Percentiles rank a stretch among this genome's conserved stretches.
Evolutionary conservation across 2,329 filamentous ascomycete genomes (phyloP).

Genomic region (Pseudofabraea citricarpa): DNA sequence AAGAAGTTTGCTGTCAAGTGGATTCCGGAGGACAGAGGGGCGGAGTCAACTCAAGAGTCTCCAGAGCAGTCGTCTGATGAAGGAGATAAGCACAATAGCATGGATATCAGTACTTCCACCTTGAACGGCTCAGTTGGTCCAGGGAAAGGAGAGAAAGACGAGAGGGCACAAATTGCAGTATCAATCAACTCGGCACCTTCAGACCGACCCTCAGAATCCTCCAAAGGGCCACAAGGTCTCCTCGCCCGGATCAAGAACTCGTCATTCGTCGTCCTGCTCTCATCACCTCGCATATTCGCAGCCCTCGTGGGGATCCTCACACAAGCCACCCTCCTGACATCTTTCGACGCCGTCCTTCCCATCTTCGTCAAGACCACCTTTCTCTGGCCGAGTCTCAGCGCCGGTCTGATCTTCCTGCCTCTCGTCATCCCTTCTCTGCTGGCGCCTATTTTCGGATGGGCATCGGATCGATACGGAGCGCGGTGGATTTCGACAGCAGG

Average conservation of each 20-base stretch:
- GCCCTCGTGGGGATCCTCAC: conserved; percentile 36
- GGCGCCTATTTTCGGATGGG: conserved; percentile 48
- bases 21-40: conserved; percentile 20
- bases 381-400: conserved; percentile 45
- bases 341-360: conserved; percentile 48
- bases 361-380: conserved; percentile 48
- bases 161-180: neutral
- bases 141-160: too few species aligned
- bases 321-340: conserved; percentile 43
- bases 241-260: neutral
- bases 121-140: too few species aligned
- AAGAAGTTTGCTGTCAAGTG: conserved; percentile 47
- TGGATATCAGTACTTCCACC: too few species aligned
- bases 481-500: conserved; percentile 54
- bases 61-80: too few species aligned
- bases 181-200: neutral
- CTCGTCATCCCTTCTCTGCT: conserved; percentile 55
- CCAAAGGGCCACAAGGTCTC: neutral
- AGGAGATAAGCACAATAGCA: too few species aligned
- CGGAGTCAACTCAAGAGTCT: neutral
- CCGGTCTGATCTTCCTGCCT: conserved; percentile 49
- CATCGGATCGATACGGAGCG: conserved; percentile 48
- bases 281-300: conserved; percentile 26
- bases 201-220: neutral
- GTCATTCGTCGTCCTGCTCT: conserved; percentile 7